Base-by-base conservation (phyloP, 1,284 basidiomycete species). In the Kalmanozyma brasiliensis region DNA sequence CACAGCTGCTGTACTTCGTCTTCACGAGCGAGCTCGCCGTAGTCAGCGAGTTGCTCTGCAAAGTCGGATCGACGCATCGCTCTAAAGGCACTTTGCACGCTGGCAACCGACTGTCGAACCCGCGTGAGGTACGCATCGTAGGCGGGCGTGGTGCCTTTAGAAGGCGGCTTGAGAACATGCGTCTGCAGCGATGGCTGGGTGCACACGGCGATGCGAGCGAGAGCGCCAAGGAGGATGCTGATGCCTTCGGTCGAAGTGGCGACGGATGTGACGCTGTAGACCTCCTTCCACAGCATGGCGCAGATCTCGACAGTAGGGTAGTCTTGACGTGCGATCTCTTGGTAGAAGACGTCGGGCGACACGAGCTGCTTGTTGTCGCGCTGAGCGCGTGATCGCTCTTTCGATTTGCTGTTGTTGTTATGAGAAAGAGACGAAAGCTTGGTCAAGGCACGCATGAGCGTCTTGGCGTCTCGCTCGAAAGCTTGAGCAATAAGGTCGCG, bases 1-100 rank as follows among this genome's bases (percentile, higher is more conserved):
- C 77, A 77, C 16, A 78, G 57, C 45, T 60, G 49, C 48, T 71
- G 65, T 22, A 70, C 56, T 20, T 69, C 49, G 20, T 64, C 53
- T 44, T 73, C 70, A 30, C 60, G 51, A 17, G 35, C 47, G 13
- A 66, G 40, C 49, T 74, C 72, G n/a, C 67, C 64, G 40, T 66
- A 61, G 35, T 73, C 70, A 20, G 65, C 46, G 7, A 79, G 49
- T 37, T 56, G 38, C 24, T 61, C 48, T 16, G 55, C 51, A 26
- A 77, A 60, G 17, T 67, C 62, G 37, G 45, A 26, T 14, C 72
- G 47, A 17, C 66, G 66, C 59, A 70, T 73, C 8, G 48, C 41
- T 8, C 49, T 35, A 23, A 78, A 57, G 10, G 58, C 52, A 23
- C 59, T 49, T n/a, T 59, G 44, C 36, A 77, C 41, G 36, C 47